Evolutionary conservation across 495 filamentous ascomycete species (phyloP).

Genomic region (Thermochaetoides thermophila): DNA sequence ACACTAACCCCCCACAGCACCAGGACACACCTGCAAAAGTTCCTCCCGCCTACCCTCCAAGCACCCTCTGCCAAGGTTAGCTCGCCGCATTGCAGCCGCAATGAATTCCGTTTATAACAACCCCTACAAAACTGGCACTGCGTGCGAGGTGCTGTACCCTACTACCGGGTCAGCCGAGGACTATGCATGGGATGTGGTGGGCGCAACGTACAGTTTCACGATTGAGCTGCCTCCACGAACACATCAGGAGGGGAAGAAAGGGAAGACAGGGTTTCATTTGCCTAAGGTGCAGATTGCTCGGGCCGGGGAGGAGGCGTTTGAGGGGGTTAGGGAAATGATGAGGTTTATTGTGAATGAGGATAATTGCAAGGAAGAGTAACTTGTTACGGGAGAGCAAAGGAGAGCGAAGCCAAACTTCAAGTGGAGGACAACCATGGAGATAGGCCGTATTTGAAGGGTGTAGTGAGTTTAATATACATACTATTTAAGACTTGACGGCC

Average conservation of each 20-base stretch:
- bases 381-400: neutral
- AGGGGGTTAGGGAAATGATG: slow-evolving; percentile 1
- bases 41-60: neutral
- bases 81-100: neutral
- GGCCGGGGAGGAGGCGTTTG: slow-evolving; percentile 3
- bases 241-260: neutral
- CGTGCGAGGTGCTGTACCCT: slow-evolving; percentile 3
- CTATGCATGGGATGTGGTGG: slow-evolving; percentile 1
- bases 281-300: slow-evolving; percentile 1
- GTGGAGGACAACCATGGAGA: neutral
- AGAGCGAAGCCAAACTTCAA: neutral
- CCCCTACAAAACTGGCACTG: slow-evolving; percentile 1
- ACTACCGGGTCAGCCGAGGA: slow-evolving; percentile 2
- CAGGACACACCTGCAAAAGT: slow-evolving; percentile 1
- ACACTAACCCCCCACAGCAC: neutral
- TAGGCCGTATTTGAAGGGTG: neutral
- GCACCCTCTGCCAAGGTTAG: neutral
- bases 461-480: no score
- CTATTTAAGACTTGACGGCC: no score
- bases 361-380: no score
- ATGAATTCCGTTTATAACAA: neutral
- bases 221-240: slow-evolving; percentile 2
- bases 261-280: neutral
- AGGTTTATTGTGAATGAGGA: neutral
- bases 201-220: slow-evolving; percentile 2